Conservation (phyloP, 2,329 filamentous ascomycete species). For the Teratosphaeria gauchensis region DNA sequence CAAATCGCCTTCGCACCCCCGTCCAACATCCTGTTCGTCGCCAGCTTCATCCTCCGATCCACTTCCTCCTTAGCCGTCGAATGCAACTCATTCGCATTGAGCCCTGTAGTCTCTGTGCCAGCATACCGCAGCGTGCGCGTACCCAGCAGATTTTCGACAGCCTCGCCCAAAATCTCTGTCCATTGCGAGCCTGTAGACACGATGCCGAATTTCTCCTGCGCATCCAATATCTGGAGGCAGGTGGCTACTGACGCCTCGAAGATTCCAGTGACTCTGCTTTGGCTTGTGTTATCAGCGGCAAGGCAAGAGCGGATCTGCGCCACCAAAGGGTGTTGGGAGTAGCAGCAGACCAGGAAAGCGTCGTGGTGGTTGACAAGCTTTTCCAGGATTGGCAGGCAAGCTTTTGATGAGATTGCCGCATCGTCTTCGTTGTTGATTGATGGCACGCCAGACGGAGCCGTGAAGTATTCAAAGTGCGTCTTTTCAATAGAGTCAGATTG, state of each 20-base stretch:
- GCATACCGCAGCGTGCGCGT: conserved; percentile 46
- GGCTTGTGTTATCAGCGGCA: neutral
- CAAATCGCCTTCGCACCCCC: conserved; percentile 48
- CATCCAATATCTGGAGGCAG: conserved; percentile 47
- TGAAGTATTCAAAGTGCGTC: conserved; percentile 52
- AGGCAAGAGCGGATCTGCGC: conserved; percentile 23
- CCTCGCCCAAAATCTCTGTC: conserved; percentile 61
- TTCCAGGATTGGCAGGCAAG: conserved; percentile 50
- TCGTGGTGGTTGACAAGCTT: conserved; percentile 46
- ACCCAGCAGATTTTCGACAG: conserved; percentile 57
- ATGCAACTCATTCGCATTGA: conserved; percentile 74
- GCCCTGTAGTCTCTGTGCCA: conserved; percentile 71
- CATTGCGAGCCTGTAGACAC: conserved; percentile 80
- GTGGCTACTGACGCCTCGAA: conserved; percentile 73
- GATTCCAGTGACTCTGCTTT: conserved; percentile 63
- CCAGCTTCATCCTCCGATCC: conserved; percentile 54
- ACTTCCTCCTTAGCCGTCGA: conserved; percentile 56
- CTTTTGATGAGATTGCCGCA: conserved; percentile 51
- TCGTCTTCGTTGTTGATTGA: conserved; percentile 73
- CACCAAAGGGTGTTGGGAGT: conserved; percentile 74
- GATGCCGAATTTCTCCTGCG: conserved; percentile 62
- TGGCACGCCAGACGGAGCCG: conserved; percentile 54
- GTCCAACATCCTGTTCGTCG: conserved; percentile 55
- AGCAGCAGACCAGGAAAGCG: conserved; percentile 81
- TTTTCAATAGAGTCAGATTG: conserved; percentile 9